phyloP scores from a whole-genome alignment of 2,329 filamentous ascomycete genomes.

The Diaporthe batatas region DNA sequence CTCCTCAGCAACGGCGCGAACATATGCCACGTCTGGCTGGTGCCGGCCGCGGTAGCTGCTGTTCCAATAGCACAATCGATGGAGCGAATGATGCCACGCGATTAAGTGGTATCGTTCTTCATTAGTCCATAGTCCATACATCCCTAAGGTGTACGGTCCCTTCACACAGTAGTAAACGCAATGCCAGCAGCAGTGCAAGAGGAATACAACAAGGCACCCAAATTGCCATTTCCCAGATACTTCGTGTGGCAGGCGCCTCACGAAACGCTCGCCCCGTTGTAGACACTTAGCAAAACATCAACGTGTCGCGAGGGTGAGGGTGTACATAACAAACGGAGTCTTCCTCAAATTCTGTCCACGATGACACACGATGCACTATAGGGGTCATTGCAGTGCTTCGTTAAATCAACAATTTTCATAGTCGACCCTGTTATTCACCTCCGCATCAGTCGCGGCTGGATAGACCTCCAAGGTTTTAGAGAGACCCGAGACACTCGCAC shows the following conservation, averaged over 20 bases:
- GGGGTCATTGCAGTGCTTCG: neutral
- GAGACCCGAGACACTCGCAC: neutral
- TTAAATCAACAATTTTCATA: neutral
- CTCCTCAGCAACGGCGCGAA: too few relatives aligned
- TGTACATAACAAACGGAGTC: neutral
- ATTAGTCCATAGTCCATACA: neutral
- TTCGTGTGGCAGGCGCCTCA: neutral
- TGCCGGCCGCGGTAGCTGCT: neutral
- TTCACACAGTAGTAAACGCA: too few relatives aligned
- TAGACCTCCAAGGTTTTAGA: neutral
- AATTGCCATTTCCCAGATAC: neutral
- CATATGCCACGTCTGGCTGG: too few relatives aligned
- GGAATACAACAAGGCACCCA: neutral
- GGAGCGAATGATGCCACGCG: neutral
- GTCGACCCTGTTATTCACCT: neutral
- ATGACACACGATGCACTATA: neutral
- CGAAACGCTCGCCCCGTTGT: neutral
- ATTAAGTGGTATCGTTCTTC: neutral
- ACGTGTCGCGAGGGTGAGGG: neutral
- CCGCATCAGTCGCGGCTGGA: neutral
- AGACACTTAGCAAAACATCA: neutral
- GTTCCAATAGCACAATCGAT: too few relatives aligned
- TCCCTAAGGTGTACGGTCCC: too few relatives aligned
- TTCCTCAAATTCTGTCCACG: too few relatives aligned
- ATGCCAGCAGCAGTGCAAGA: too few relatives aligned